These are phyloP conservation scores for Colletotrichum lindemuthianum DNA, from an alignment of 2,329 filamentous ascomycete genomes.

Conservation along the genomic window DNA sequence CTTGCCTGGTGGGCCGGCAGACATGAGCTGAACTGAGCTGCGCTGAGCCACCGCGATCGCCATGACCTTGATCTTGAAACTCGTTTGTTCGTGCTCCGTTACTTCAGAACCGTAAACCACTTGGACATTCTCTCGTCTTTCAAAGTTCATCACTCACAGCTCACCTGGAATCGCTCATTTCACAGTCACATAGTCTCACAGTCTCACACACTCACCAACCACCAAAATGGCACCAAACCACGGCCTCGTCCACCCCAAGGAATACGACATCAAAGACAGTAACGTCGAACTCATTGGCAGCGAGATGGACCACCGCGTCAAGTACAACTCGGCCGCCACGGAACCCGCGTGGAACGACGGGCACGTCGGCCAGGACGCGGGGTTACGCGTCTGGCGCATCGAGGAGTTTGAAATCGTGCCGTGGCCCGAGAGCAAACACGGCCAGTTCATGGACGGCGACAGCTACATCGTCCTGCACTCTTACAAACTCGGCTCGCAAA, in stretches of 20 bases:
- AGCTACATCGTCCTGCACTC: conserved; percentile 74
- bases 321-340: conserved; percentile 71
- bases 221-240: conserved; percentile 67
- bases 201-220: background rate
- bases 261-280: conserved; percentile 75
- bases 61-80: conserved; percentile 4
- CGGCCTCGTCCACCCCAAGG: conserved; percentile 69
- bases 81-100: too few species aligned
- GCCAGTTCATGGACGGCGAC: conserved; percentile 74
- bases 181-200: background rate
- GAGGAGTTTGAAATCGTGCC: conserved; percentile 73
- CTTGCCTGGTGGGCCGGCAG: conserved; percentile 10
- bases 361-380: conserved; percentile 60
- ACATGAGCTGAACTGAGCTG: too few species aligned
- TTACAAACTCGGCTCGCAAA: conserved; percentile 57
- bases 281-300: conserved; percentile 74
- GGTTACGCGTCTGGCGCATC: conserved; percentile 73
- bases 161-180: background rate
- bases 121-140: background rate
- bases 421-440: conserved; percentile 66
- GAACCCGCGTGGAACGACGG: conserved; percentile 76
- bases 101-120: too few species aligned
- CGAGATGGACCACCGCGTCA: conserved; percentile 73
- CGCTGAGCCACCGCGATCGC: conserved; percentile 20
- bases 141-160: background rate